These are phyloP conservation scores for Chrysoporthe austroafricana DNA, from an alignment of 2,329 filamentous ascomycete genomes.

Conservation along the genomic window DNA sequence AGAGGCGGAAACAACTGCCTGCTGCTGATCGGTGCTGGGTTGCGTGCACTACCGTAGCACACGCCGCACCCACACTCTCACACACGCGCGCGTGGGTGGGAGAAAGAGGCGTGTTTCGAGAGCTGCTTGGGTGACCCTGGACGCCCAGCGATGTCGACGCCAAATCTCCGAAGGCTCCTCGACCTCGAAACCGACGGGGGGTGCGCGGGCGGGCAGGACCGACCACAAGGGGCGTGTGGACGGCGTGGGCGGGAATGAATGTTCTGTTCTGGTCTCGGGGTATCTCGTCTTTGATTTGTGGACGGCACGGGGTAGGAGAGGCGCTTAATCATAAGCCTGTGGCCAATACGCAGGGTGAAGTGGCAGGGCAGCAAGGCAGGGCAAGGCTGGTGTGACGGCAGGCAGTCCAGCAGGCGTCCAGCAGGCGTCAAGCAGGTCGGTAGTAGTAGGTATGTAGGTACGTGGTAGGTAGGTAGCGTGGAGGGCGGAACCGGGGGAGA, in stretches of 20 bases:
- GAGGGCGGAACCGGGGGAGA: background rate
- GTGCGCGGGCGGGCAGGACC: no score
- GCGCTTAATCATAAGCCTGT: constrained; percentile 3
- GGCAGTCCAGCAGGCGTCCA: background rate
- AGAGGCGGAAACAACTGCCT: background rate
- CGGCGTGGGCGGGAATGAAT: background rate
- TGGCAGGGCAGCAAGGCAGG: background rate
- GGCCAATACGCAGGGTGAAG: background rate
- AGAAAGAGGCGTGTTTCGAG: constrained; percentile 27
- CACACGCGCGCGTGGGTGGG: background rate
- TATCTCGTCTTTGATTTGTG: constrained; percentile 6
- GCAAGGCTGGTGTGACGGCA: constrained; percentile 1
- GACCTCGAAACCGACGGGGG: background rate
- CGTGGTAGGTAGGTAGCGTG: no score
- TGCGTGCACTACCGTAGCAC: background rate
- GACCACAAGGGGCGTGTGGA: background rate
- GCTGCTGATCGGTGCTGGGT: background rate
- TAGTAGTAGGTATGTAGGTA: no score
- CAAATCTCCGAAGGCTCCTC: constrained; percentile 11
- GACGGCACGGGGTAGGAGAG: background rate
- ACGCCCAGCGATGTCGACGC: constrained; percentile 13
- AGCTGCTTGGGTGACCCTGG: constrained; percentile 27
- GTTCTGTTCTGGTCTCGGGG: background rate
- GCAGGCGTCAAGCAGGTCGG: no score
- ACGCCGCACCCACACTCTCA: no score